A percentile compares a stretch with the other conserved stretches of the same genome.
Evolutionary conservation across 2,329 filamentous ascomycete species (phyloP).

Genomic region (Arthrobotrys entomopaga): DNA sequence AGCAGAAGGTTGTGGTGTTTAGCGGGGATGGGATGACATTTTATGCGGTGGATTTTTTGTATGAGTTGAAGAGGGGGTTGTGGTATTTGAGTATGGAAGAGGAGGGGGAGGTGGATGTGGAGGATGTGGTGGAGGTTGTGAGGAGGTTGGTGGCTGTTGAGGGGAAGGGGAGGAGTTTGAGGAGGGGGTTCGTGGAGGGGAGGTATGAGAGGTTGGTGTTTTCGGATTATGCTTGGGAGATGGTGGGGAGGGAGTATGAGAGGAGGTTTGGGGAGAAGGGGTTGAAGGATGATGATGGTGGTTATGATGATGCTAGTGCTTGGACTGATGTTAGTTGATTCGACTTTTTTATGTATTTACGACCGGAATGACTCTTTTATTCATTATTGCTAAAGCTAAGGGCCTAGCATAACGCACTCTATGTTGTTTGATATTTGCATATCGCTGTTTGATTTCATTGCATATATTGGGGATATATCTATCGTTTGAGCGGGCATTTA

Average conservation of each 20-base stretch:
- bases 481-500: no score
- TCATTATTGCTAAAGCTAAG: background rate
- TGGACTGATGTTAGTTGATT: constrained; percentile 41
- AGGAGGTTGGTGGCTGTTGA: constrained; percentile 51
- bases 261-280: constrained; percentile 50
- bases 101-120: constrained; percentile 28
- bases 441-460: background rate
- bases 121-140: constrained; percentile 51
- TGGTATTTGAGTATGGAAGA: constrained; percentile 26
- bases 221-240: constrained; percentile 49
- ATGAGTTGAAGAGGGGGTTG: constrained; percentile 72
- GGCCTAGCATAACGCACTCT: no score
- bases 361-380: background rate
- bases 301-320: constrained; percentile 20
- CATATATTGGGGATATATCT: no score
- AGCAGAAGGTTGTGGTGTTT: constrained; percentile 72
- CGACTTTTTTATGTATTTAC: background rate
- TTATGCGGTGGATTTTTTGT: constrained; percentile 71
- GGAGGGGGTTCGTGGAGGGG: constrained; percentile 32
- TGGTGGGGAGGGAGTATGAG: constrained; percentile 48
- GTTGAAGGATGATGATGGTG: constrained; percentile 36
- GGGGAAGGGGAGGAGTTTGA: constrained; percentile 41
- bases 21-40: constrained; percentile 70
- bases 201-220: constrained; percentile 47
- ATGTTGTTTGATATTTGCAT: no score